Base-by-base conservation (phyloP, 305 asterid genomes). In the Fraxinus dipetala region DNA sequence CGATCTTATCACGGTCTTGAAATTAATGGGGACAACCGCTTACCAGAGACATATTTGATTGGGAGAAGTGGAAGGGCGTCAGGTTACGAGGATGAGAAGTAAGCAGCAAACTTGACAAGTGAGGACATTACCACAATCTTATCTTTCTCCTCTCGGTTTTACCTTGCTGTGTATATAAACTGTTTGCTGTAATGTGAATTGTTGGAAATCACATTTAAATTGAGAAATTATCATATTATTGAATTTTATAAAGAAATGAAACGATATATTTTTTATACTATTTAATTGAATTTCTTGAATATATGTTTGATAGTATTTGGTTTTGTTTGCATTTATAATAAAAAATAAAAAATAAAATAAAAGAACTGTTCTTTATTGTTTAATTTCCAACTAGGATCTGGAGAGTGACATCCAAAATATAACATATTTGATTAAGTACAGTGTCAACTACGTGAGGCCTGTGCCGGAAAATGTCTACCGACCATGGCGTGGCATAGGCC, bases 21-120 rank as follows among this genome's bases (percentile, higher is more conserved):
- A 79, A 89, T 92, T 78, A 87, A 88, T 38, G 81, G 84, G 80
- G 76, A 67, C 18, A 84, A 83, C 40, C 75, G 87, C 63, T 74
- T 72, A 0, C 90, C 94, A 0, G 92, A 88, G 82, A 85, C 90
- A 6, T 89, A 88, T 86, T 88, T 90, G 69, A 78, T 90, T 3
- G 99, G 99, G 82, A 88, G 93, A 87, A 90, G 94, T 72, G 98
- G 98, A 18, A 93, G 85, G 86, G 98, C 98, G n/a, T 93, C 98
- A 1, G 96, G 97, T 20, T 95, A 95, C 82, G 80, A 76, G 77
- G 81, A 88, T 74, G 97, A 95, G 91, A 86, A 83, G 72, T 0
- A 72, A 80, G 34, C 2, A 18, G 45, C 65, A 38, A 36, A 70
- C 40, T 69, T 28, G 18, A 69, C 1, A 69, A 24, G 43, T 70